Base-by-base conservation (phyloP, 148 eudicot genomes). In the Cornus kousa region DNA sequence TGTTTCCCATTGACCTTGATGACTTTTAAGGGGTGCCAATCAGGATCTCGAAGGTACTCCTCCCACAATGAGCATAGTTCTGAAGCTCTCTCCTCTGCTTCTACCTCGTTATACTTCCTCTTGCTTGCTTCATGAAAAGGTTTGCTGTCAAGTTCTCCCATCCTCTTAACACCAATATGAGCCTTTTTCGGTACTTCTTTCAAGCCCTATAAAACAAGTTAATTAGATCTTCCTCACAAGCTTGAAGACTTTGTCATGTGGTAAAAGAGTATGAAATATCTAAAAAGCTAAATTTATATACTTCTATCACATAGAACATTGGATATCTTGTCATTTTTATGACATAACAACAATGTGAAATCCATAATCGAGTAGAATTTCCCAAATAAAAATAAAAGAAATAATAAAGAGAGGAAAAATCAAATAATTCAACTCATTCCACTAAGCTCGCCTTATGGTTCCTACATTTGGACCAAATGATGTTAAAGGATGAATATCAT, bases 1-100 rank as follows among this genome's bases (percentile, higher is more conserved):
- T 67, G 31, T 55, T 62, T 76, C 20, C 89, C 97, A 55, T 89
- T 76, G 70, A 81, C 71, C 53, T 39, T 70, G 76, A 89, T 76
- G 75, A 90, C 87, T 85, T 81, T 90, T 69, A 92, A 90, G 69
- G 99, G 98, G 83, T 93, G 98, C 99, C 99, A 96, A 48, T 84
- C 94, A 70, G 99, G 91, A 81, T 96, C 98, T 78, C 94, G 84
- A 66, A 96, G 94, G 84, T 89, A 91, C 79, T 93, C 98, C 78
- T 90, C 92, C 99, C 99, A 96, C 87, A 92, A 83, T 10, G 98
- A 96, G 84, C 92, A 89, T 71, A 89, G 24, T 75, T 96, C 99
- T 14, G 88, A 84, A 57, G 97, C 95, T 87, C 87, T 90, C 39
- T 92, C 99, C 67, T 92, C 98, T 67, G 94, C 99, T 66, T 92